phyloP scores from a whole-genome alignment of 345 rosid species.

The Eucalyptus coolabah region DNA sequence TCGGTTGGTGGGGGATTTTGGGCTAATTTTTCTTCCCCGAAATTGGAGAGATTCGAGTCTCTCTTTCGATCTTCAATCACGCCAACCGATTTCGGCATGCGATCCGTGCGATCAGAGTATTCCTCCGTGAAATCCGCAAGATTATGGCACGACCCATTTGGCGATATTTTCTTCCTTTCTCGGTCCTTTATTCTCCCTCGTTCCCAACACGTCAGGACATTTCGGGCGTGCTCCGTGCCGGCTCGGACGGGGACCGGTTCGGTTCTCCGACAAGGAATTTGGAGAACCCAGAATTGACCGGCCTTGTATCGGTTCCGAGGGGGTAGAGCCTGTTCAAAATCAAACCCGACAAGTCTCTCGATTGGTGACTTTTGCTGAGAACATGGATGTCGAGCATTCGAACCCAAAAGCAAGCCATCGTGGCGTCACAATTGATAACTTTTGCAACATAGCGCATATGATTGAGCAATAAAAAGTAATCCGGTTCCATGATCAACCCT shows the following conservation, averaged over 20 bases:
- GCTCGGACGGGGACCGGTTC: background rate
- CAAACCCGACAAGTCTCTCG: background rate
- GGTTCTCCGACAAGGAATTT: background rate
- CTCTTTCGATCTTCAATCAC: background rate
- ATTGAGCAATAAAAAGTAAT: background rate
- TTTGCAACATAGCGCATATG: background rate
- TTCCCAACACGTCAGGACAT: background rate
- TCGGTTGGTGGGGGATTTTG: background rate
- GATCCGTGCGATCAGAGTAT: background rate
- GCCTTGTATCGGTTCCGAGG: background rate
- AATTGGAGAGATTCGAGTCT: background rate
- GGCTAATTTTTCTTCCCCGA: background rate
- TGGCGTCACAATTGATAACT: rapidly evolving
- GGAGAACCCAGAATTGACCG: background rate
- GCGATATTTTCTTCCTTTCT: background rate
- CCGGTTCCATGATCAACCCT: background rate
- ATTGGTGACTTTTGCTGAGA: background rate
- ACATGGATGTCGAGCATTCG: background rate
- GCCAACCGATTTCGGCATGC: background rate
- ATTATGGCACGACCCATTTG: background rate
- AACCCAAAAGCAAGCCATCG: background rate
- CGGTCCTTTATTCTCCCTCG: background rate
- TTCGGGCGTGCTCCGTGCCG: background rate
- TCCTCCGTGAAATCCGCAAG: background rate
- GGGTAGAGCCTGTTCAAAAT: background rate